phyloP scores from a whole-genome alignment of 164 flowering plant species.

The Taxillus chinensis region DNA sequence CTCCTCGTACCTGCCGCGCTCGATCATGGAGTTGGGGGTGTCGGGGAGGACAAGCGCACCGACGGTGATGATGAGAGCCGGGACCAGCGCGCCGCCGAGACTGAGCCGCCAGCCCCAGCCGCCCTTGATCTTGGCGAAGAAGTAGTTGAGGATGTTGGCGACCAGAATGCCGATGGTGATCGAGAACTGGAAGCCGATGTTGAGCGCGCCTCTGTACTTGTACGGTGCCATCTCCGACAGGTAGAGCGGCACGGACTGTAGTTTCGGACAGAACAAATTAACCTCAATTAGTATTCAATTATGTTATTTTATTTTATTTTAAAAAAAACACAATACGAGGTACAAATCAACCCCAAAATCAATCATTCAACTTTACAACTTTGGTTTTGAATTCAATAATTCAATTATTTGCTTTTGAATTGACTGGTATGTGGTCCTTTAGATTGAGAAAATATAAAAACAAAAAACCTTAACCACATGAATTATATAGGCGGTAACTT shows the following conservation, averaged over 20 bases:
- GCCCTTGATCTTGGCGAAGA: constrained; percentile 52
- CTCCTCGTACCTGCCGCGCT: constrained; percentile 36
- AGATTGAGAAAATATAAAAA: no score
- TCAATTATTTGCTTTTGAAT: no score
- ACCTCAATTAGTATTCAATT: not conserved
- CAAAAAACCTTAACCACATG: no score
- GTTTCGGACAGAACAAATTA: not conserved
- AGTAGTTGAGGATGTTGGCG: constrained; percentile 62
- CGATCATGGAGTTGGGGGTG: constrained; percentile 79
- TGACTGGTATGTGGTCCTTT: no score
- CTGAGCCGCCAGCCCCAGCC: constrained; percentile 77
- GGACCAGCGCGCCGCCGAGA: constrained; percentile 60
- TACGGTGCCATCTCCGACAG: constrained; percentile 84
- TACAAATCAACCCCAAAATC: no score
- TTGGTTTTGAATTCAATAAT: no score
- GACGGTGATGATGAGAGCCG: constrained; percentile 55
- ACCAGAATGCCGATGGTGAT: constrained; percentile 66
- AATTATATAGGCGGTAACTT: no score
- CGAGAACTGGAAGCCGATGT: constrained; percentile 68
- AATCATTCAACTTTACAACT: no score
- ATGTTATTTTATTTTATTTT: not conserved
- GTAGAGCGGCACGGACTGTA: constrained; percentile 67
- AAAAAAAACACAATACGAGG: no score
- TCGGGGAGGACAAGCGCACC: constrained; percentile 66
- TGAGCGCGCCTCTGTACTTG: constrained; percentile 61